Base-by-base conservation (phyloP, 2,329 filamentous ascomycete species). In the Paramyrothecium roridum region DNA sequence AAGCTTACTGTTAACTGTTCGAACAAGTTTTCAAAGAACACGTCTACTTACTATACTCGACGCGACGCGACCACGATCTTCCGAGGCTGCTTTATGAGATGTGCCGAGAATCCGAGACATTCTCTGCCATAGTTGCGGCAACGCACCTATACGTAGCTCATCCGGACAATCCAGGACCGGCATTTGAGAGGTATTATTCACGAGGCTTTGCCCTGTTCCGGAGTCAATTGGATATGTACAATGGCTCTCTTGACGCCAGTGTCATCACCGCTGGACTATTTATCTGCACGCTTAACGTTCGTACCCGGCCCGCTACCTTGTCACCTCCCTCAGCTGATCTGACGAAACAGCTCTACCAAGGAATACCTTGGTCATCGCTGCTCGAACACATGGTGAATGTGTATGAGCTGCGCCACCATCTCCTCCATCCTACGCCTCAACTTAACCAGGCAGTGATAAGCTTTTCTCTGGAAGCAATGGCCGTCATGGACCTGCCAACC, bases 401-500 rank as follows among this genome's bases (percentile, higher is more conserved):
- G 8, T 63, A 62, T 21, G 53, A 54, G 1, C 52, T 63, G 8
- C 17, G 12, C 2, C 21, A 50, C 11, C 48, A 34, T 13, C 20
- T 46, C 52, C 16, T 48, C 6, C 46, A 54, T 26, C 10, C 52
- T 1, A 40, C 48, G 20, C 19, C 37, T 6, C 37, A 53, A 13
- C 19, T 57, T 8, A 48, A 52, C 8, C 48, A 56, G 20, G 26
- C 19, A 12, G 52, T 52, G 2, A 11, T 57, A 11, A 45, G 22
- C 20, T 52, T 55, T 10, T 43, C 54, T 0, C 22, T 63, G 3
- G 60, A 63, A 34, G 52, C 49, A 3, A 63, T 63, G 54, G 61
- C 52, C 10, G 53, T 63, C 21, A 63, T 63, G 61, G 61, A 63
- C 1, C 52, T 63, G 33, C 61, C 57, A 7, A 63, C 59, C 3